Evolutionary conservation across 2,329 filamentous ascomycete species (phyloP).

Genomic region (Fusarium humuli): DNA sequence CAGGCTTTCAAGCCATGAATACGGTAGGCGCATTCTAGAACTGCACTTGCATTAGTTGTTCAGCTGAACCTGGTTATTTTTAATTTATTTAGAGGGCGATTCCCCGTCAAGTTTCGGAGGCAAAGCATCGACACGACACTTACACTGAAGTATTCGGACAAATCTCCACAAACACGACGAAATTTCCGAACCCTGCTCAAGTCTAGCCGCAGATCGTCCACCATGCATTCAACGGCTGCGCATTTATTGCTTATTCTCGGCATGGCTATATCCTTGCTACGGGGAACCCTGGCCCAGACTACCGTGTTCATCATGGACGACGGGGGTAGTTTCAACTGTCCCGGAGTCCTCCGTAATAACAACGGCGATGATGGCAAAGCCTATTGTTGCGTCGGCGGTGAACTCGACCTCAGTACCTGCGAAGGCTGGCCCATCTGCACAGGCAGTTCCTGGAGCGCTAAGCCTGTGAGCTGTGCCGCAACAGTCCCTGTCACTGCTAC

Average conservation of each 20-base stretch:
- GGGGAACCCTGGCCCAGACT: not conserved
- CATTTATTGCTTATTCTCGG: not conserved
- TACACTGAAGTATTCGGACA: not conserved
- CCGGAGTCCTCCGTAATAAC: not conserved
- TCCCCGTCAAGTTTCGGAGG: not conserved
- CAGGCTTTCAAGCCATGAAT: not conserved
- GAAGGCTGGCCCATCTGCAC: slow-evolving; percentile 28
- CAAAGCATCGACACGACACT: not conserved
- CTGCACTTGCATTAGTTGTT: not conserved
- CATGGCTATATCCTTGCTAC: not conserved
- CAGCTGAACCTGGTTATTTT: not conserved
- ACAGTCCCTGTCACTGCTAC: not conserved
- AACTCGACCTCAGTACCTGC: slow-evolving; percentile 20
- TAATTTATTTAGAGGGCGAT: not conserved
- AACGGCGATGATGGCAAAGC: not conserved
- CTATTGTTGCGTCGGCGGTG: slow-evolving; percentile 22
- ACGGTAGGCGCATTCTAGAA: not conserved
- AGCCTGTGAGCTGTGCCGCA: slow-evolving; percentile 7
- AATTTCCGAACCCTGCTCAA: not conserved
- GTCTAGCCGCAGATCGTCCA: not conserved
- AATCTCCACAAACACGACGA: not conserved
- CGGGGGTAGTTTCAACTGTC: not conserved
- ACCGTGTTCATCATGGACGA: not conserved
- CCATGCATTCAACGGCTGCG: not conserved
- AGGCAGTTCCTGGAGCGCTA: slow-evolving; percentile 2